Base-by-base conservation (phyloP, 164 flowering plant species). In the Echeveria elegans region DNA sequence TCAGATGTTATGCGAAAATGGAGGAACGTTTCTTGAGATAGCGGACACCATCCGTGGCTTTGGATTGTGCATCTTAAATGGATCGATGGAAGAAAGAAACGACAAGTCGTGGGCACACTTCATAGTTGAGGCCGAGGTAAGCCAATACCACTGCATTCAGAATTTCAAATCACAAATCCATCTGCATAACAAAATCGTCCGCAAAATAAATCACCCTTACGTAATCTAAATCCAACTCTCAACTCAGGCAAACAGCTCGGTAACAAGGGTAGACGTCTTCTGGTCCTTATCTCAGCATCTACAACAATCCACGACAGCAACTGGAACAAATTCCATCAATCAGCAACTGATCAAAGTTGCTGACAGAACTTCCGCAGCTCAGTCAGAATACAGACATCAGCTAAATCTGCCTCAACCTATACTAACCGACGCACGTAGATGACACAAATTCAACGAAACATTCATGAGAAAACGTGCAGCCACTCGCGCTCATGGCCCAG, bases 201-300 rank as follows among this genome's bases (percentile, higher is more conserved):
- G 28, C 67, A 4, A 41, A 14, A 65, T 16, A 28, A 63, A 37
- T 63, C 6, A 18, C 47, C 6, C 45, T 36, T 7, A 63, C 12
- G 4, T 10, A n/a, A 19, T 18, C 11, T 12, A 31, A n/a, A 34
- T 18, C 4, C 11, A 31, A 14, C 26, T 19, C 34, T 31, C 68
- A 28, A 40, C 79, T 28, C 90, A 94, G 99, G 97, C 99, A 67
- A 85, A 87, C 74, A 78, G 92, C 70, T 96, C 92, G 47, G 82
- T 92, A 5, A 88, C 96, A 32, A 90, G 99, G 74, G 86, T 88
- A 90, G 99, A 95, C 72, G 84, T 95, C 72, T 95, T 95, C 71
- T 65, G 87, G 67, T 84, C 97, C 19, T 86, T 95, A 29, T 92
- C 90, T 73, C 85, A 75, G 34, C 84, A 92, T 60, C 69, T 95